These are phyloP conservation scores for Chaetomium olivaceum DNA, from an alignment of 2,329 filamentous ascomycete species.

Conservation along the genomic window DNA sequence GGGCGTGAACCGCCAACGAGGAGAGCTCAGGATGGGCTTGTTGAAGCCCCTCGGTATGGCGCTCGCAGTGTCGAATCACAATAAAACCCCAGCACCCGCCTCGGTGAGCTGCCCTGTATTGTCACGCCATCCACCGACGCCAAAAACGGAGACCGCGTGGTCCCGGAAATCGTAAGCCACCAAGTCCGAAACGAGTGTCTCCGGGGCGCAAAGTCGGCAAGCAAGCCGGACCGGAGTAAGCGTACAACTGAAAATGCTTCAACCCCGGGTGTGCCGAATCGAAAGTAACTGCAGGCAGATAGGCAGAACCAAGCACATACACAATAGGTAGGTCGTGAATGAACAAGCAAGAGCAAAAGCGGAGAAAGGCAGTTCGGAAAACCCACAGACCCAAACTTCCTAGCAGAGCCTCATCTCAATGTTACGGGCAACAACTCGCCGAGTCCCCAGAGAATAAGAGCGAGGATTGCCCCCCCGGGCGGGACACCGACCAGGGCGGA, in stretches of 20 bases:
- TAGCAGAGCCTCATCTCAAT: conserved; percentile 11
- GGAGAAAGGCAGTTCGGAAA: neutral
- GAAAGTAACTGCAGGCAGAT: neutral
- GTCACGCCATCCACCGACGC: neutral
- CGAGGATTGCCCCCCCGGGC: neutral
- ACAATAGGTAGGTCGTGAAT: too few relatives aligned
- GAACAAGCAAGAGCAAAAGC: neutral
- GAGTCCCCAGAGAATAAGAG: neutral
- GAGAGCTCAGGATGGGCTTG: neutral
- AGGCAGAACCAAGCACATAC: neutral
- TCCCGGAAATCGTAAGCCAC: neutral
- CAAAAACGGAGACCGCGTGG: neutral
- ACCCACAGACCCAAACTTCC: neutral
- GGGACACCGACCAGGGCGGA: conserved; percentile 5
- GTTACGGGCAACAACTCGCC: neutral
- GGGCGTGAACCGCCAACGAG: neutral
- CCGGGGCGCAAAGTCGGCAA: neutral
- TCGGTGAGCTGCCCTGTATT: too few relatives aligned
- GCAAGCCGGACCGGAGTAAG: neutral
- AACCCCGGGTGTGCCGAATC: neutral
- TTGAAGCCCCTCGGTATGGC: neutral
- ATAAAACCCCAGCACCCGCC: neutral
- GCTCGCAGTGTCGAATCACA: neutral
- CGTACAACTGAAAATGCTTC: neutral
- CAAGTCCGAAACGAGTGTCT: neutral